Base-by-base conservation (phyloP, 306 rosid genomes). In the Quercus robur region DNA sequence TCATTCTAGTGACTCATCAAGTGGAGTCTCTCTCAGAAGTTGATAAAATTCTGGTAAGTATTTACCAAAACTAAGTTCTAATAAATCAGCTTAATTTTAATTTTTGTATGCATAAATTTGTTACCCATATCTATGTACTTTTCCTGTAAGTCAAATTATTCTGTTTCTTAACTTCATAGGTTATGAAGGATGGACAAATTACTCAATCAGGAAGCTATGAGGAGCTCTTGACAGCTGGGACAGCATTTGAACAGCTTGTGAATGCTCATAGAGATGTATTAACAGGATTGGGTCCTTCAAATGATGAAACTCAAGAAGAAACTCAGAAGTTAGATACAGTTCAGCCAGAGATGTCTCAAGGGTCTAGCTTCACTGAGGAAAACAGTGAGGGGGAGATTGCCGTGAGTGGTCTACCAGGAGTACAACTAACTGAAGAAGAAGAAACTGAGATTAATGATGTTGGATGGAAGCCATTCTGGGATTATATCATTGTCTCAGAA, bases 181-280 rank as follows among this genome's bases (percentile, higher is more conserved):
- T 89, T 17, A 81, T 87, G 71, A 80, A 83, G 71, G 82, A 79
- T 1, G 90, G 90, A 21, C 18, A 75, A 55, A 79, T 79, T 70
- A 79, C 83, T 30, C 87, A 89, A 77, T 83, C 86, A 6, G 90
- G 93, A 71, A 85, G 86, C 75, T 81, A 87, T 79, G 87, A 57
- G 66, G 87, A 81, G 6, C 83, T 85, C 25, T 49, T 89, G 63
- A 87, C 77, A 10, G 77, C 70, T 21, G 90, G 90, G 85, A 81
- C 81, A 20, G 67, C 87, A 41, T 89, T 89, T 61, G 82, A 89
- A 69, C 82, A 87, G 62, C 90, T 87, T 51, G 87, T 89, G 75
- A 83, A 79, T 77, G 93, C 90, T 78, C 90, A 89, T 54, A 87
- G 46, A 54, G 90, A 87, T 78, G 70, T 83, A 10, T 57, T 87